Evolutionary conservation across 208 protist species (phyloP), one percentile per base, ranked within the genome.

Genomic region (Trypanosoma melophagium): DNA sequence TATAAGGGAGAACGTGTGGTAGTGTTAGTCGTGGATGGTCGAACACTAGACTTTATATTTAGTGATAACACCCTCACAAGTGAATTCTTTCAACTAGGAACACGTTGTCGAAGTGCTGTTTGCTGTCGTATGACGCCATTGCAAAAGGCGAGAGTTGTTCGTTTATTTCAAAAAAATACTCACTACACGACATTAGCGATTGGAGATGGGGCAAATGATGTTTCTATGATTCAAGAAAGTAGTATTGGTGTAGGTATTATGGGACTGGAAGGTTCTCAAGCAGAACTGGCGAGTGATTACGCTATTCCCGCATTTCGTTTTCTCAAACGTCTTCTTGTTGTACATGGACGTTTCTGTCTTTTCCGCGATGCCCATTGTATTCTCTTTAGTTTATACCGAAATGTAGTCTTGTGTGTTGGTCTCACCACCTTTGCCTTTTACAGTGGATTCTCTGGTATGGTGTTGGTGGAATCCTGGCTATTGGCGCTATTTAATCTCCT

Each of bases 201-300:
- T 74, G 98, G 98, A 50, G 98, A 99, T 76, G 98, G 98, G 56
- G 98, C 97, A 14, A 99, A 99, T 68, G 98, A 99, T 77, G 98
- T 99, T 8, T 83, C 83, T 17, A 99, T 99, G 98, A 96, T 94
- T 51, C 88, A 96, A 71, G 84, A 95, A 38, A 94, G 93, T 0
- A 79, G 96, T 21, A 85, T 99, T 17, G 97, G 98, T 41, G 69
- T 99, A n/a, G 98, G 97, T 64, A 98, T 99, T 49, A 92, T 94
- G 57, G 97, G 98, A 1, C 82, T 97, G 47, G 98, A 99, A 66
- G 98, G 98, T 1, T 76, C 86, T n/a, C 97, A 99, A 73, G 98
- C 97, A 0, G 96, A 84, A 0, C 76, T 96, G 0, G 89, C 93
- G 9, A 86, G 88, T 3, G 97, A 99, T 70, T 99, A 96, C 76